Evolutionary conservation across 2,329 filamentous ascomycete genomes (phyloP).

Genomic region (Aspergillus brunneoviolaceus): DNA sequence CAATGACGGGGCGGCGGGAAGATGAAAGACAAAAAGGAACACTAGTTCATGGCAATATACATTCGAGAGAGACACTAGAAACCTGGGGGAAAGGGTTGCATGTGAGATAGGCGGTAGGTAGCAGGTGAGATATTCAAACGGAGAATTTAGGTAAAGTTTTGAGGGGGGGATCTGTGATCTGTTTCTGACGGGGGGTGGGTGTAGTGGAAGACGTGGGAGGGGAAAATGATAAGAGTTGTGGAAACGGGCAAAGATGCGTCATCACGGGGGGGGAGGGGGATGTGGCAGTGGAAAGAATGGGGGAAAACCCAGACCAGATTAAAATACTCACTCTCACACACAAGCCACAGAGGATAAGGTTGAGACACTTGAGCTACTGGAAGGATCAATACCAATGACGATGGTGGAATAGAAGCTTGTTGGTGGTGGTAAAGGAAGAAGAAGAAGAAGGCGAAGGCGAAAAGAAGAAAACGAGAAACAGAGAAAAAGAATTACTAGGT

Average conservation of each 20-base stretch:
- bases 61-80: neutral
- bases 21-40: neutral
- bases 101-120: slow-evolving; percentile 21
- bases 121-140: slow-evolving; percentile 20
- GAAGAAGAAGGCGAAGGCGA: neutral
- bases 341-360: neutral
- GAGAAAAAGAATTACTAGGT: slow-evolving; percentile 1
- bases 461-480: slow-evolving; percentile 10
- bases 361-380: neutral
- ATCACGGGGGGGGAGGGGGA: slow-evolving; percentile 26
- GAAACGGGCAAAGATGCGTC: slow-evolving; percentile 34
- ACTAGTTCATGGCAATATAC: neutral
- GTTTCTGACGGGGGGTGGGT: neutral
- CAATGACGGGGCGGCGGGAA: neutral
- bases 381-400: neutral
- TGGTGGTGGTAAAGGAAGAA: neutral
- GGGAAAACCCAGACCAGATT: slow-evolving; percentile 4
- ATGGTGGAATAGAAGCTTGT: neutral
- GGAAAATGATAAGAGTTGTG: slow-evolving; percentile 13
- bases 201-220: slow-evolving; percentile 5
- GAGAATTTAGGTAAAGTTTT: slow-evolving; percentile 23
- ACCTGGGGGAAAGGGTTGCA: slow-evolving; percentile 11
- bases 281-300: slow-evolving; percentile 9
- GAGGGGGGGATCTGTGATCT: neutral
- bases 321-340: slow-evolving; percentile 2